These are phyloP conservation scores for Peronospora farinosa DNA, from an alignment of 352 stramenopile genomes.

Conservation along the genomic window DNA sequence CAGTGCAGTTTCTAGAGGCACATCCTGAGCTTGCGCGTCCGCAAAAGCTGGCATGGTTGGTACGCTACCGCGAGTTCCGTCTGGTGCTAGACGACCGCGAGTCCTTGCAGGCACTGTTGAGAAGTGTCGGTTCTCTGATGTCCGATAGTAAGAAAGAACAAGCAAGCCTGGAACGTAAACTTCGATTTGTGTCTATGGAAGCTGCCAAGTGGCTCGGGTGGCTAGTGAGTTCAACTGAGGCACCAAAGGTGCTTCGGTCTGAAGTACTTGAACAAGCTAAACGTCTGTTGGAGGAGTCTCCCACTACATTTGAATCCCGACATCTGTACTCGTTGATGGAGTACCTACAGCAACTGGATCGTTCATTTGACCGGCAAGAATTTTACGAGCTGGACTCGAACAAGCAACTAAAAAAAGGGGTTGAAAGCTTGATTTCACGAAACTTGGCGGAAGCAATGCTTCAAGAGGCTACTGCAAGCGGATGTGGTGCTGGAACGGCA, in stretches of 20 bases:
- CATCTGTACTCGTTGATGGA: constrained; percentile 60
- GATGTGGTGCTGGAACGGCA: constrained; percentile 4
- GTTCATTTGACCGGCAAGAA: constrained; percentile 50
- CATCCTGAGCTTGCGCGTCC: constrained; percentile 39
- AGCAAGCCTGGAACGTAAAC: constrained; percentile 32
- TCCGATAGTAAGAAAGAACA: constrained; percentile 17
- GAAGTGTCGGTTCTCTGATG: constrained; percentile 9
- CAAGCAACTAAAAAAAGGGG: constrained; percentile 41
- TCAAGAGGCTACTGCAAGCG: constrained; percentile 26
- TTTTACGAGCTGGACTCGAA: constrained; percentile 42
- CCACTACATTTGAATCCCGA: constrained; percentile 43
- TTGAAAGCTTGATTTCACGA: constrained; percentile 45
- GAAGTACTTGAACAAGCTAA: constrained; percentile 46
- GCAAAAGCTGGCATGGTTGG: constrained; percentile 50
- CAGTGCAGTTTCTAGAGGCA: constrained; percentile 62
- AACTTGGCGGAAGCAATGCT: constrained; percentile 62
- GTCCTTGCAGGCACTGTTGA: constrained; percentile 34
- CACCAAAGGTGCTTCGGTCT: constrained; percentile 38
- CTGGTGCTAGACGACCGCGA: constrained; percentile 62
- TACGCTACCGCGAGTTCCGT: constrained; percentile 62
- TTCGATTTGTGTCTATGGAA: constrained; percentile 56
- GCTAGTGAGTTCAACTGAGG: constrained; percentile 40
- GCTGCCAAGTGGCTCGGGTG: constrained; percentile 51
- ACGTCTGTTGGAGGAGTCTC: constrained; percentile 39
- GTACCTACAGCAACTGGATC: constrained; percentile 58